Conservation (phyloP, 2,329 filamentous ascomycete species). For the Pyrenochaeta sp. region DNA sequence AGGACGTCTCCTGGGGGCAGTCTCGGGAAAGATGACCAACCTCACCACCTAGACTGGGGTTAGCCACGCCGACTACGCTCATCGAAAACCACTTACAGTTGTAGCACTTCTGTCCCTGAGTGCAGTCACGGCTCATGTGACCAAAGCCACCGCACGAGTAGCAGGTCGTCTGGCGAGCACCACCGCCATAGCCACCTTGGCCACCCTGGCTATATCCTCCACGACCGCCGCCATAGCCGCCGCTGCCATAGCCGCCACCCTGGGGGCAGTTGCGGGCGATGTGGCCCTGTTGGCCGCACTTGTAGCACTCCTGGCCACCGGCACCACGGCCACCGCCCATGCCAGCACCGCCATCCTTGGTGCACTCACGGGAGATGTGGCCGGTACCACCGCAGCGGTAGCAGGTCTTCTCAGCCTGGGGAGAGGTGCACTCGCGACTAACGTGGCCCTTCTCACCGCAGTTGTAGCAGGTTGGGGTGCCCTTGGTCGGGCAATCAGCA, state of each 20-base stretch:
- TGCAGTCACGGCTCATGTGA: constrained; percentile 98
- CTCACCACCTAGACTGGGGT: constrained; percentile 67
- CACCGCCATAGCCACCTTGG: constrained; percentile 57
- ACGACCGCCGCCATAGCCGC: constrained; percentile 58
- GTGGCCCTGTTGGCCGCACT: constrained; percentile 96
- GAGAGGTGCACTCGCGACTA: constrained; percentile 86
- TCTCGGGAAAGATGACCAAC: constrained; percentile 94
- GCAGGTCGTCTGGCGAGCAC: constrained; percentile 70
- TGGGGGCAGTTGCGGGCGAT: constrained; percentile 91
- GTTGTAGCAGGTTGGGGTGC: constrained; percentile 57
- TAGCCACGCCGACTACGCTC: constrained; percentile 22
- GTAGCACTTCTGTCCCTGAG: constrained; percentile 99
- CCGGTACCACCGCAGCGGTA: constrained; percentile 81
- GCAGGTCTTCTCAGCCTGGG: constrained; percentile 82
- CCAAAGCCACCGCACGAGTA: constrained; percentile 98
- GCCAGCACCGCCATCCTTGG: constrained; percentile 59
- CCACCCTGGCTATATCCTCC: constrained; percentile 54
- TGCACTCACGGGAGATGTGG: constrained; percentile 91
- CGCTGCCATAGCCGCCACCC: constrained; percentile 54
- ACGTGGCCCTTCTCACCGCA: constrained; percentile 59
- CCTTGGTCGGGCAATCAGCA: constrained; percentile 60
- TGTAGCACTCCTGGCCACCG: constrained; percentile 80
- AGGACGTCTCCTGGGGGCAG: constrained; percentile 88
- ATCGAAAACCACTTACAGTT: constrained; percentile 71
- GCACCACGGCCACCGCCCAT: constrained; percentile 52